Percentiles rank a stretch among this genome's conserved stretches.
phyloP scores from a whole-genome alignment of 106 monocot species.

The Acorus gramineus region DNA sequence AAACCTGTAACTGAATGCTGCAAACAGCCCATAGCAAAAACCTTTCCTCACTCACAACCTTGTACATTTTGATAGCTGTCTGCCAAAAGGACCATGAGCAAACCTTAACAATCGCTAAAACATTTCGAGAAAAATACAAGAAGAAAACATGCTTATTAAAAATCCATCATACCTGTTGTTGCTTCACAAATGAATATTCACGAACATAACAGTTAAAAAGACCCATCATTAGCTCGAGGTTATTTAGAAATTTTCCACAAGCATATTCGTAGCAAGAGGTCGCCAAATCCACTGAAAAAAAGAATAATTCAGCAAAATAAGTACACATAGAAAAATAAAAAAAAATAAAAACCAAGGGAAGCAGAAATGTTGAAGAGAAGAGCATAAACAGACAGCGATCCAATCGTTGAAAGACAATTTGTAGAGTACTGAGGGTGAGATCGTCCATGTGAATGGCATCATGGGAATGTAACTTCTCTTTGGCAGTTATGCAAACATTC shows the following conservation, averaged over 20 bases:
- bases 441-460: slow-evolving; percentile 62
- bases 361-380: background rate
- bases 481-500: slow-evolving; percentile 65
- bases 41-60: slow-evolving; percentile 85
- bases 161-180: slow-evolving; percentile 69
- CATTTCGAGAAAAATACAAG: background rate
- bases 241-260: slow-evolving; percentile 69
- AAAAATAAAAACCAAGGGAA: slow-evolving; percentile 3
- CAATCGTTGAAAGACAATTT: slow-evolving; percentile 90
- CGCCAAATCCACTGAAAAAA: slow-evolving; percentile 79
- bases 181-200: slow-evolving; percentile 89
- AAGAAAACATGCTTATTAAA: background rate
- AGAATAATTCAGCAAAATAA: background rate
- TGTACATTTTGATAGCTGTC: slow-evolving; percentile 99
- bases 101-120: background rate
- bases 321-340: slow-evolving; percentile 1
- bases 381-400: slow-evolving; percentile 52
- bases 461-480: slow-evolving; percentile 46
- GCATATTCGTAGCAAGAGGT: slow-evolving; percentile 95
- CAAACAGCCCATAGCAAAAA: slow-evolving; percentile 98
- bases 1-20: slow-evolving; percentile 92
- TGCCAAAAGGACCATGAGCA: slow-evolving; percentile 33
- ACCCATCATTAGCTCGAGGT: slow-evolving; percentile 88
- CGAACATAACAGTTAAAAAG: slow-evolving; percentile 97
- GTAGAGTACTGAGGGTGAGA: slow-evolving; percentile 92